Percentiles rank a stretch among this genome's conserved stretches.
Evolutionary conservation across 495 filamentous ascomycete genomes (phyloP).

Genomic region (Filosporella fistucella): DNA sequence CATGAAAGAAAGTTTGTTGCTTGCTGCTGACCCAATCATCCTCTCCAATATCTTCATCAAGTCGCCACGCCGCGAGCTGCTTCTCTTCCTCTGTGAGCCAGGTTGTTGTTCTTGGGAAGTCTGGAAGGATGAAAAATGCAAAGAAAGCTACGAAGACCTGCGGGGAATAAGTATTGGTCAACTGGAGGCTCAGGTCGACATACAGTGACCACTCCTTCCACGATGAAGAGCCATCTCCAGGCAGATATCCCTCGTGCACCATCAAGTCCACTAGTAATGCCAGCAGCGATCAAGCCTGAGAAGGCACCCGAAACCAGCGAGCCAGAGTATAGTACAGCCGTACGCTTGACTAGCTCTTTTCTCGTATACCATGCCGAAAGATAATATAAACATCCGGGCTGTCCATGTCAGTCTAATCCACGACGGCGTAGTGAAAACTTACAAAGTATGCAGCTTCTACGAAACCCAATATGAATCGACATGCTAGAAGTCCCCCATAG

Average conservation of each 20-base stretch:
- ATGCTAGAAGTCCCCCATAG: too few relatives aligned
- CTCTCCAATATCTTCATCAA: conserved; percentile 73
- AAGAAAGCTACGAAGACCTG: too few relatives aligned
- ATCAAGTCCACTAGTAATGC: conserved; percentile 36
- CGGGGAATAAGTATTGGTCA: too few relatives aligned
- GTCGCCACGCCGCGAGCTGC: conserved; percentile 59
- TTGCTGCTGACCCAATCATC: conserved; percentile 64
- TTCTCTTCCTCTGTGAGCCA: too few relatives aligned
- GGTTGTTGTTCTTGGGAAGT: too few relatives aligned
- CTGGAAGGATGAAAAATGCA: too few relatives aligned
- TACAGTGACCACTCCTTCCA: conserved; percentile 32
- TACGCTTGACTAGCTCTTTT: too few relatives aligned
- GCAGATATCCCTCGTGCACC: conserved; percentile 37
- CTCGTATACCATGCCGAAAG: too few relatives aligned
- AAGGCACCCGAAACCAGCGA: conserved; percentile 46
- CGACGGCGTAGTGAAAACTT: too few relatives aligned
- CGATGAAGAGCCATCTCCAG: conserved; percentile 51
- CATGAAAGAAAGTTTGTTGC: conserved; percentile 59
- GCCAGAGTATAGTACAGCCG: conserved; percentile 25
- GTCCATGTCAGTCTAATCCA: neutral
- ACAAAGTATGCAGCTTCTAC: too few relatives aligned
- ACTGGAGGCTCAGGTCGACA: too few relatives aligned
- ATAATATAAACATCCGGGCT: neutral
- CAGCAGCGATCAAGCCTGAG: conserved; percentile 42
- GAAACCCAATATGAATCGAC: too few relatives aligned